Evolutionary conservation across 2,329 filamentous ascomycete genomes (phyloP).

Genomic region (Cryphonectria parasitica): DNA sequence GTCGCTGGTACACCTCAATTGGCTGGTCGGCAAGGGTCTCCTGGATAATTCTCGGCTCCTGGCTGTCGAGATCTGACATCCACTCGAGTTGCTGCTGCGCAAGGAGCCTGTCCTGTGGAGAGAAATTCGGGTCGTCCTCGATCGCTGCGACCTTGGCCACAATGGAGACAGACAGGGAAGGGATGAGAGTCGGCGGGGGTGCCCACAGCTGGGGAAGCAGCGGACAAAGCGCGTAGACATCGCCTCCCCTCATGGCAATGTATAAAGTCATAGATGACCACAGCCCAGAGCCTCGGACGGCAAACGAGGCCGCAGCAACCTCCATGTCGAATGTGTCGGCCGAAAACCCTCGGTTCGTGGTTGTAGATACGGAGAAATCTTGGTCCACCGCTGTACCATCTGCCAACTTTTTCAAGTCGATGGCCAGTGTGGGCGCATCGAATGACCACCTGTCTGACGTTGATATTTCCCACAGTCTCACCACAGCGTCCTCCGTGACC

Average conservation of each 20-base stretch:
- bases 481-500: slow-evolving; percentile 83
- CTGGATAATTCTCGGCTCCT: slow-evolving; percentile 63
- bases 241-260: slow-evolving; percentile 92
- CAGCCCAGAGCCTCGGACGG: slow-evolving; percentile 67
- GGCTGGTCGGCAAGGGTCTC: slow-evolving; percentile 51
- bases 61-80: slow-evolving; percentile 68
- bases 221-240: slow-evolving; percentile 91
- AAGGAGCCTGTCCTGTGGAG: slow-evolving; percentile 57
- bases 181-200: slow-evolving; percentile 73
- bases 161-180: slow-evolving; percentile 81
- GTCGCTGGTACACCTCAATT: slow-evolving; percentile 60
- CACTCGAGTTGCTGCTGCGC: slow-evolving; percentile 68
- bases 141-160: slow-evolving; percentile 71
- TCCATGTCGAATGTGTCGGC: slow-evolving; percentile 93
- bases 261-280: slow-evolving; percentile 98
- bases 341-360: slow-evolving; percentile 80
- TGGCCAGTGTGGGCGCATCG: slow-evolving; percentile 77
- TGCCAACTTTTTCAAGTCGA: slow-evolving; percentile 87
- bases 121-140: slow-evolving; percentile 61
- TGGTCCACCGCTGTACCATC: slow-evolving; percentile 83
- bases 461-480: slow-evolving; percentile 89
- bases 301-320: slow-evolving; percentile 85
- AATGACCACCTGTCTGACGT: slow-evolving; percentile 85
- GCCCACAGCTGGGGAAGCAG: slow-evolving; percentile 87
- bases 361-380: slow-evolving; percentile 77